These are phyloP conservation scores for Fusarium papillatum DNA, from an alignment of 2,329 filamentous ascomycete species.

Conservation along the genomic window DNA sequence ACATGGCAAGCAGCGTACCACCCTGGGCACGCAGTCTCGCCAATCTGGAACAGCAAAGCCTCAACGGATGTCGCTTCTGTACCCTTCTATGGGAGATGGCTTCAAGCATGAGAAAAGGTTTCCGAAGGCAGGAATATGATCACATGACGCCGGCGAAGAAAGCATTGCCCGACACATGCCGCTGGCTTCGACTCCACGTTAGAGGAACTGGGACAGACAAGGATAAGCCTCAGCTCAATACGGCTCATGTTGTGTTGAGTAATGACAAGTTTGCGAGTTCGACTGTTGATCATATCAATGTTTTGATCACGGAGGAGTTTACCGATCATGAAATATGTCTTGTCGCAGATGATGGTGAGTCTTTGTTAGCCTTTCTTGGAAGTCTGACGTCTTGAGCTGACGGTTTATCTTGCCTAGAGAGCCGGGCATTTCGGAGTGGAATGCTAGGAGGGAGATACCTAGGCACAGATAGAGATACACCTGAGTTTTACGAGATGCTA, in stretches of 20 bases:
- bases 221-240: not conserved
- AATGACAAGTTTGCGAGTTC: not conserved
- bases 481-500: not conserved
- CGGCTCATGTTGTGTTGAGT: not conserved
- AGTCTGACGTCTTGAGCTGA: not conserved
- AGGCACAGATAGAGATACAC: not conserved
- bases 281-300: not conserved
- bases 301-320: not conserved
- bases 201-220: not conserved
- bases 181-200: not conserved
- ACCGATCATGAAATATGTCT: not conserved
- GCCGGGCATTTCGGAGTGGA: not conserved
- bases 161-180: not conserved
- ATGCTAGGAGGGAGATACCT: not conserved
- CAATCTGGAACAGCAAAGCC: not conserved
- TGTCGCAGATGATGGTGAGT: not conserved
- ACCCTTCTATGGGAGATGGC: not conserved
- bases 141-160: not conserved
- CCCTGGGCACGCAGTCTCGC: not conserved
- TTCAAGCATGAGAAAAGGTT: not conserved
- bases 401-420: not conserved
- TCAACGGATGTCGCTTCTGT: not conserved
- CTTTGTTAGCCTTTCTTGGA: not conserved
- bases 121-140: not conserved
- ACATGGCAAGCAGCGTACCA: not conserved